A percentile compares a stretch with the other conserved stretches of the same genome.
phyloP scores from a whole-genome alignment of 176 grass and related monocot genomes.

The Sorghum bicolor region Sorghum_bicolor_NCBIv3 NC_012872.2:12308501-12309000 shows the following conservation, averaged over 20 bases:
- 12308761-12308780: neutral
- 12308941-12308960: neutral
- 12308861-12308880: constrained; percentile 6
- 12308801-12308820: neutral
- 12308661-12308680: neutral
- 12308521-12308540: neutral
- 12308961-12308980: constrained; percentile 11
- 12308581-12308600: neutral
- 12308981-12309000: neutral
- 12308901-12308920: constrained; percentile 15
- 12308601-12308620: neutral
- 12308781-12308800: neutral
- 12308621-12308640: neutral
- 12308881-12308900: neutral
- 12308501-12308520: neutral
- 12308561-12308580: neutral
- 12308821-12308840: neutral
- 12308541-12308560: neutral
- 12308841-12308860: constrained; percentile 7
- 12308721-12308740: too few species aligned
- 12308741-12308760: neutral
- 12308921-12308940: neutral
- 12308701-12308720: neutral
- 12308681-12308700: neutral
- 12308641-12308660: neutral